phyloP scores from a whole-genome alignment of 371 early-diverging fungal genomes.

The Mucor plumbeus region DNA sequence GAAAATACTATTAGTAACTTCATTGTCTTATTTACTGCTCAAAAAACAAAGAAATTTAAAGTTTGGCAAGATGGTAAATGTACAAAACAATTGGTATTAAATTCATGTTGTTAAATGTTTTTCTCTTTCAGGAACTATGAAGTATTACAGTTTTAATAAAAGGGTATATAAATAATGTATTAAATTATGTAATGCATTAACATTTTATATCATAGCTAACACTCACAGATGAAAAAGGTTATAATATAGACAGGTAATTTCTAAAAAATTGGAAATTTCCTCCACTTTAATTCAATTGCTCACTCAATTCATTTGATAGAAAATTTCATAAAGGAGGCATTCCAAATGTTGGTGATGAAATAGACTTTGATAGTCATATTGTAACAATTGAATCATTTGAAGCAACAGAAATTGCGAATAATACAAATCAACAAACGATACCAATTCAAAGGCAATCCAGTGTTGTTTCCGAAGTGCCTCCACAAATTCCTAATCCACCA shows the following conservation, averaged over 20 bases:
- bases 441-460: not conserved
- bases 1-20: constrained; percentile 40
- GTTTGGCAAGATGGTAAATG: constrained; percentile 69
- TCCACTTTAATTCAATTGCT: not conserved
- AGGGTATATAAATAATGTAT: constrained; percentile 33
- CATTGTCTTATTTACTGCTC: constrained; percentile 58
- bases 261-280: not conserved
- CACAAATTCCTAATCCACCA: not conserved
- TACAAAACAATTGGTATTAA: not conserved
- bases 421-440: not conserved
- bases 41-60: constrained; percentile 65
- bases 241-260: constrained; percentile 48
- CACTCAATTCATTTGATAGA: constrained; percentile 24
- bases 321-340: constrained; percentile 49
- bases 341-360: constrained; percentile 58
- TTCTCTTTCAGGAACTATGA: constrained; percentile 42
- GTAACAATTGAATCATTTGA: constrained; percentile 54
- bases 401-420: not conserved
- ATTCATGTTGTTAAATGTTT: no score
- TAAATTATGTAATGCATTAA: not conserved
- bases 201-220: constrained; percentile 35
- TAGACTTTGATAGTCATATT: constrained; percentile 67
- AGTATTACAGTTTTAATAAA: constrained; percentile 47
- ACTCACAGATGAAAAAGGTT: constrained; percentile 53
- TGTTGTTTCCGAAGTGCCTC: not conserved